Base-by-base conservation (phyloP, 805 yeast genomes). In the Suhomyces xylopsoci region DNA sequence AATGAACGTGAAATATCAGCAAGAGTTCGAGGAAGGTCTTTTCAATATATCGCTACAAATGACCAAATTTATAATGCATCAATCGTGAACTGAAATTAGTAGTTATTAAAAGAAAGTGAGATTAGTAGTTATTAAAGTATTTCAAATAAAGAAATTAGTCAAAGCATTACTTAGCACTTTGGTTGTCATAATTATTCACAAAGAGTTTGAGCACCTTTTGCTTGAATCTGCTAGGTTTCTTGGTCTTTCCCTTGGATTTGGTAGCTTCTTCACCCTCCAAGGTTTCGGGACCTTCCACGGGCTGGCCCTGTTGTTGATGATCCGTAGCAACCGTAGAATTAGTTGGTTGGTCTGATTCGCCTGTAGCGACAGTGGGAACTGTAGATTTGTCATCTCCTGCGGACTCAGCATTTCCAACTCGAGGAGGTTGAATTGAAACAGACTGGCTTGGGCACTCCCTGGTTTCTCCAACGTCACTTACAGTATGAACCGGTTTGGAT, bases 191-290 rank as follows among this genome's bases (percentile, higher is more conserved):
- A 41, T 56, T 49, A 50, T 65, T 69, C 22, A 73, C 59, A 50
- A 73, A 73, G 49, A 66, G 68, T 55, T 70, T 72, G 58, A 63
- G 63, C 48, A 64, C 53, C 49, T 51, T 57, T 45, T 58, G 55
- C 45, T 56, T 63, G 55, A 64, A 61, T 47, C 53, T 50, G 47
- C 56, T 49, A 2, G 53, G 47, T 47, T 58, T 59, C 47, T 61
- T 58, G 26, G 32, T 34, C 30, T 34, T 45, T 3, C 24, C 43
- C 43, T 54, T 50, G 22, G 32, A 19, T 26, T 53, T 49, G 43
- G 41, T 24, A 3, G 22, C 19, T 38, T 38, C 42, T 38, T 38
- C 42, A 10, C 17, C 15, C 24, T 38, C 24, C 42, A 38, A 38
- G n/a, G 22, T 38, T 38, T 38, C 42, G 9, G 42, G 14, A 28